Evolutionary conservation across 78 protist species (phyloP).

Genomic region (Dictyostelium capitatum): DNA sequence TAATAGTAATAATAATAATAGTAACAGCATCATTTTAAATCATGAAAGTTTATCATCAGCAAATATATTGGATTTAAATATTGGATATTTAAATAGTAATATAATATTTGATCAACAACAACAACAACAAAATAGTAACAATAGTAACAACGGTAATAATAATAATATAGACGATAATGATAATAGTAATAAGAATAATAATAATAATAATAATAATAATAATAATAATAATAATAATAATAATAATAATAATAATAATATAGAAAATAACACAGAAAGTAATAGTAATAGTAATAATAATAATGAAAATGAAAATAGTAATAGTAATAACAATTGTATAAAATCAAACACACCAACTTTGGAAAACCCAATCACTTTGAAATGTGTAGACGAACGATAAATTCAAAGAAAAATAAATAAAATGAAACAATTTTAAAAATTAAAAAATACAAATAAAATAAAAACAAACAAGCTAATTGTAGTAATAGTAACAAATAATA

Average conservation of each 20-base stretch:
- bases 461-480: too few species aligned
- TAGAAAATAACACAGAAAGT: neutral
- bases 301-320: neutral
- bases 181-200: neutral
- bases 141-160: neutral
- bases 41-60: neutral
- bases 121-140: neutral
- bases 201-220: neutral
- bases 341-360: conserved; percentile 13
- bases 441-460: too few species aligned
- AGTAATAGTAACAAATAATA: too few species aligned
- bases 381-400: conserved; percentile 21
- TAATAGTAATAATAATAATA: neutral
- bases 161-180: neutral
- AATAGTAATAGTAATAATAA: neutral
- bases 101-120: neutral
- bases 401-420: too few species aligned
- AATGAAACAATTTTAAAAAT: too few species aligned
- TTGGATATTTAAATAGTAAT: neutral
- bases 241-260: conserved; percentile 16
- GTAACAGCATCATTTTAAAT: neutral
- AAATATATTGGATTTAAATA: neutral
- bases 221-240: neutral
- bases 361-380: conserved; percentile 11
- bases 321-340: conserved; percentile 24